Evolutionary conservation across 192 early-diverging fungal species (phyloP), one percentile per base, ranked within the genome.

Genomic region (Backusella psychrophila): DNA sequence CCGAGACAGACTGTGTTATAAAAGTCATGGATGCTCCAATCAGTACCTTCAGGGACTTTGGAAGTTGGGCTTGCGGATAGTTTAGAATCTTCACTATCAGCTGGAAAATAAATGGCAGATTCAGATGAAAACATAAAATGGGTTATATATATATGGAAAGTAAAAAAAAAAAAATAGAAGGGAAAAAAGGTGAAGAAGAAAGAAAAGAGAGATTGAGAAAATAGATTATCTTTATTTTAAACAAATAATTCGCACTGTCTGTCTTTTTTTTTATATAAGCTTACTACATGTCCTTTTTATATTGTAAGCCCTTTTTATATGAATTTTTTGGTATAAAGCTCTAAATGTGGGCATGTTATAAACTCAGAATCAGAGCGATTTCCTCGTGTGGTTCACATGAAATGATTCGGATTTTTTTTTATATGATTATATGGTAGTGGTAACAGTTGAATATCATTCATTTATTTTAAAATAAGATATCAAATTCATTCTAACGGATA

Each of bases 11-110:
- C n/a, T 23, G 35, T 69, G 9, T 69, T 36, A 12, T 38, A 69
- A 69, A 69, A 23, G 38, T 69, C 68, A 41, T 69, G 36, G 21
- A 41, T 39, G 36, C 34, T 41, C 68, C 68, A 69, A 41, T 69
- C 35, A 21, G 34, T 69, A 7, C 35, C 34, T 69, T 69, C 35
- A 23, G 68, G 68, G 26, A 69, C 68, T 69, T 69, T 69, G 35
- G 68, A 41, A 23, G 68, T 39, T 17, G 35, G 35, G 9, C 35
- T n/a, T 39, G 68, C 68, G 0, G 68, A 69, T 69, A 69, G 38
- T 41, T 69, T 69, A 69, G 68, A 69, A 14, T 41, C 17, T 8
- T 38, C 38, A 41, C 35, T 39, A 69, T 35, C 68, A 21, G 68
- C 34, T 39, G 68, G 68, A 38, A 69, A 69, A n/a, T 69, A 38